Percentiles rank a stretch among this genome's conserved stretches.
phyloP scores from a whole-genome alignment of 352 stramenopile species.

The Phytophthora chlamydospora region DNA sequence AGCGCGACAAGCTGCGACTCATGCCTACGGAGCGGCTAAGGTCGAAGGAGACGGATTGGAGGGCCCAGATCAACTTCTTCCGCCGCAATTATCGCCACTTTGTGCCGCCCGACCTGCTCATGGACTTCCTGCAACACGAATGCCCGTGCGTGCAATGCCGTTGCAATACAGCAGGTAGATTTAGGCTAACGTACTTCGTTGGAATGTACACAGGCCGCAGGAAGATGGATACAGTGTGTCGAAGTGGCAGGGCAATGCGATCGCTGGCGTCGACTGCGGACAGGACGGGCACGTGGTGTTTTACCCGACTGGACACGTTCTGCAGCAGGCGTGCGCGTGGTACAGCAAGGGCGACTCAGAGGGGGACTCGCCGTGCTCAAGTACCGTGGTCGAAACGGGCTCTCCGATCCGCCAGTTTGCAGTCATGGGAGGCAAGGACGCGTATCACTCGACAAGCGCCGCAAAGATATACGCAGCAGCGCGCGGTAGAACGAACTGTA shows the following conservation, averaged over 20 bases:
- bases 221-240: slow-evolving; percentile 35
- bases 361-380: slow-evolving; percentile 29
- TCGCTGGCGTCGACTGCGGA: slow-evolving; percentile 45
- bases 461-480: slow-evolving; percentile 45
- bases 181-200: background rate
- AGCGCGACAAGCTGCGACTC: slow-evolving; percentile 37
- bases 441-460: slow-evolving; percentile 41
- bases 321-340: slow-evolving; percentile 69
- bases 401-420: slow-evolving; percentile 64
- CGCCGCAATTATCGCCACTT: slow-evolving; percentile 45
- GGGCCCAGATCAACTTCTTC: slow-evolving; percentile 37
- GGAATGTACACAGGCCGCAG: slow-evolving; percentile 20
- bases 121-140: slow-evolving; percentile 37
- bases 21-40: background rate
- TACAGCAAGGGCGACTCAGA: slow-evolving; percentile 39
- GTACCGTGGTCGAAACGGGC: slow-evolving; percentile 61
- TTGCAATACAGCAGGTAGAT: background rate
- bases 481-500: slow-evolving; percentile 51
- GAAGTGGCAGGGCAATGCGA: slow-evolving; percentile 72
- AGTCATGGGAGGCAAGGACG: slow-evolving; percentile 53
- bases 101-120: slow-evolving; percentile 56
- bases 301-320: slow-evolving; percentile 65
- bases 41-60: slow-evolving; percentile 1
- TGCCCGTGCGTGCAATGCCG: slow-evolving; percentile 37
- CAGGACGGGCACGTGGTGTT: slow-evolving; percentile 58